These are phyloP conservation scores for Grosmannia clavigera DNA, from an alignment of 2,329 filamentous ascomycete genomes.

Conservation along the genomic window DNA sequence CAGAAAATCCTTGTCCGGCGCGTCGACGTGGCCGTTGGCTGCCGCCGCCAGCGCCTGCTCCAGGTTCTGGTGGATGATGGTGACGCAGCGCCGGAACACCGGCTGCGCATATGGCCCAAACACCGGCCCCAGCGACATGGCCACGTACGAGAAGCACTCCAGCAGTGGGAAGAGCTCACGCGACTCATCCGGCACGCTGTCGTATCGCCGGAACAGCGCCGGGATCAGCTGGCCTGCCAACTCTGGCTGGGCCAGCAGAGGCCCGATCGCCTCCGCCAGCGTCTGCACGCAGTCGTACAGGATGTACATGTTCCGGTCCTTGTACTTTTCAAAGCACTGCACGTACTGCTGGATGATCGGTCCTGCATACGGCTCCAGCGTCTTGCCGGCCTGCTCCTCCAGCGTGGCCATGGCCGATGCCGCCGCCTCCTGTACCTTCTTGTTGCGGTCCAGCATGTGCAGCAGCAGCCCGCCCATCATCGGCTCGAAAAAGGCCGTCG, in stretches of 20 bases:
- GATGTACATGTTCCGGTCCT: slow-evolving; percentile 98
- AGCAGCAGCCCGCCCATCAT: slow-evolving; percentile 94
- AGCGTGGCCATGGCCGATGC: slow-evolving; percentile 93
- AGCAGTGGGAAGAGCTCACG: slow-evolving; percentile 87
- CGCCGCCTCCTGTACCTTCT: slow-evolving; percentile 92
- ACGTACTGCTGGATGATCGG: slow-evolving; percentile 91
- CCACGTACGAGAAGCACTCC: slow-evolving; percentile 93
- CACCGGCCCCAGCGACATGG: slow-evolving; percentile 66
- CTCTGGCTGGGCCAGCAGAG: slow-evolving; percentile 64
- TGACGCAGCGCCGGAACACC: slow-evolving; percentile 78
- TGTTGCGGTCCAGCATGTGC: slow-evolving; percentile 94
- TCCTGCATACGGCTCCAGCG: slow-evolving; percentile 72
- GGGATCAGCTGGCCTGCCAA: slow-evolving; percentile 87
- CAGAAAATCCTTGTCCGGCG: slow-evolving; percentile 91
- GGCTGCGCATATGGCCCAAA: slow-evolving; percentile 79
- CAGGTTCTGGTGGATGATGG: slow-evolving; percentile 83
- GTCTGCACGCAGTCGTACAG: slow-evolving; percentile 98
- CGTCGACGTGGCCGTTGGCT: slow-evolving; percentile 56
- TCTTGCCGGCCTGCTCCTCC: slow-evolving; percentile 79
- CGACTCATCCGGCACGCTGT: slow-evolving; percentile 75
- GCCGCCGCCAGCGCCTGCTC: slow-evolving; percentile 64
- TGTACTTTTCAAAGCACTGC: slow-evolving; percentile 85
- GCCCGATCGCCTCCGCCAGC: slow-evolving; percentile 79
- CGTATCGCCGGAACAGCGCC: slow-evolving; percentile 77
- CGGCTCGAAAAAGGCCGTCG: slow-evolving; percentile 73